Percentiles rank a stretch among this genome's conserved stretches.
Conservation (phyloP, 1,284 basidiomycete species). For the Golubevia sp. region DNA sequence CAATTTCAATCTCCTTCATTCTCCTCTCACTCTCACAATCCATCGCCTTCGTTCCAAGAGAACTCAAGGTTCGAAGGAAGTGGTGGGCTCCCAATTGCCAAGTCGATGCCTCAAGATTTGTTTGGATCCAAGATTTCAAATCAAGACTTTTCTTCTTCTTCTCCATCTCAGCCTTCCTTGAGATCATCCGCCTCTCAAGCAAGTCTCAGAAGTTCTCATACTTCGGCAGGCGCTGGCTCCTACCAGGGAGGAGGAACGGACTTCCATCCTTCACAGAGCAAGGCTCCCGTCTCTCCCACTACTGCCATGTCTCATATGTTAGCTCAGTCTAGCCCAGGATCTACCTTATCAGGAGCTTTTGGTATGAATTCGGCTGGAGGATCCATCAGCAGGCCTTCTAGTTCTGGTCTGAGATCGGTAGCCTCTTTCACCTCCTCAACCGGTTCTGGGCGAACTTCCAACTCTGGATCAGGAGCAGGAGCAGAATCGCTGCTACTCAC, state of each 20-base stretch:
- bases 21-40: neutral
- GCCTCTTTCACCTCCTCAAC: conserved; percentile 33
- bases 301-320: neutral
- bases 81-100: no score
- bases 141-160: neutral
- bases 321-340: conserved; percentile 24
- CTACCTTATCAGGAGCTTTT: conserved; percentile 30
- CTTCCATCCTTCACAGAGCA: neutral
- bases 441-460: neutral
- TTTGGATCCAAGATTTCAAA: neutral
- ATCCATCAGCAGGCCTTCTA: conserved; percentile 26
- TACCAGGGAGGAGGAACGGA: neutral
- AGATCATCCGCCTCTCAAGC: neutral
- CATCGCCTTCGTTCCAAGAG: neutral
- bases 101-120: neutral
- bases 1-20: neutral
- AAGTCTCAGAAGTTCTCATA: neutral
- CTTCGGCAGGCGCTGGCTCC: no score
- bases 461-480: neutral
- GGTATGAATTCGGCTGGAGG: conserved; percentile 13
- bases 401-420: conserved; percentile 32
- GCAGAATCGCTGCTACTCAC: neutral
- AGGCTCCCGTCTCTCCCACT: neutral
- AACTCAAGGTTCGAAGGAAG: neutral
- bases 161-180: neutral